Evolutionary conservation across 2,329 filamentous ascomycete species (phyloP), one percentile per base, ranked within the genome.

Genomic region (Scopulariopsis brevicaulis): DNA sequence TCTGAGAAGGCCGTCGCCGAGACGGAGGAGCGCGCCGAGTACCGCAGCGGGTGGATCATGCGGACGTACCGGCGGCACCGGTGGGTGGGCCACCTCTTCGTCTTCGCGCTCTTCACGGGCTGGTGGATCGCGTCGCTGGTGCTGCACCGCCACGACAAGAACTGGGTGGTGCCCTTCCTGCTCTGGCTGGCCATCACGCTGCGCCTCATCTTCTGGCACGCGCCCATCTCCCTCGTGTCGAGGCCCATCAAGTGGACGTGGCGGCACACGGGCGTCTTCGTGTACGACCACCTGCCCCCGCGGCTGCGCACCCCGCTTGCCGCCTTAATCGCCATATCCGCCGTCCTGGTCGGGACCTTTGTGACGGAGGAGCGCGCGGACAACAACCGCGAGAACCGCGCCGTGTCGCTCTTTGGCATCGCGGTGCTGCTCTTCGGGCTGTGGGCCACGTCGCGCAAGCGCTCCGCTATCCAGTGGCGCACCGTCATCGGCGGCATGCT

Each of bases 401-500:
- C 86, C 46, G 77, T 96, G 62, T 92, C 89, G 65, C 75, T 96
- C 14, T 87, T 94, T 60, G 91, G 92, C 25, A 76, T 96, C 20
- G 64, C 80, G 4, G 80, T 96, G 58, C 86, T 93, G 70, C 74
- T 96, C 63, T 73, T 72, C 59, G 59, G 70, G 1, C 83, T 96
- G 63, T 94, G 81, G 71, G 66, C 67, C 15, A 94, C 89, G 1
- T 96, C 90, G 48, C 80, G 76, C 59, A 79, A 91, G 69, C 82
- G 87, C 63, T 83, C 68, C 59, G 69, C 66, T 40, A 76, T 87
- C 63, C 80, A 83, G 63, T 91, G 86, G 86, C 86, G 88, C 66
- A 89, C 88, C 1, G 87, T 96, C 64, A 89, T 96, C 60, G 89
- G 88, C 43, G 92, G 92, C 60, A 94, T 96, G 86, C 77, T 96